Evolutionary conservation across 2,329 filamentous ascomycete genomes (phyloP).

Genomic region (Dryadomyces sulphureus): DNA sequence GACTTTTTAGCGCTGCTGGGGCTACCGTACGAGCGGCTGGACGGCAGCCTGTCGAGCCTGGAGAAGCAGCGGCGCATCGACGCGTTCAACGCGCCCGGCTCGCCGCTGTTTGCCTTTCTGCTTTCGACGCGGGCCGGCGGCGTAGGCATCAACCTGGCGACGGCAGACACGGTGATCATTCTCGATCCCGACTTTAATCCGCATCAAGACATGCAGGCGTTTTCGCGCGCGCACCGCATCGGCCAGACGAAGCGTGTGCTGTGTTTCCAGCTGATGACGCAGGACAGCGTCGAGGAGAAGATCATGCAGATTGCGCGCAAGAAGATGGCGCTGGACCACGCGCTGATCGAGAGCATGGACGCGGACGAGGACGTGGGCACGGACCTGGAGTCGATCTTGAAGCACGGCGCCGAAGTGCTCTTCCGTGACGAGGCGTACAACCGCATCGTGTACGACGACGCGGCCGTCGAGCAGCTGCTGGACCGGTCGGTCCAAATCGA

Average conservation of each 20-base stretch:
- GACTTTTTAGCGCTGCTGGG: conserved; percentile 74
- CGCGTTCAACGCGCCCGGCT: conserved; percentile 75
- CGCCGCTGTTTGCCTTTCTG: conserved; percentile 74
- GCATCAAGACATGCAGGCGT: conserved; percentile 90
- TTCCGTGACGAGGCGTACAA: conserved; percentile 62
- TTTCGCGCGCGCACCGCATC: conserved; percentile 89
- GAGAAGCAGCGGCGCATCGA: conserved; percentile 94
- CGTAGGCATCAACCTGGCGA: conserved; percentile 93
- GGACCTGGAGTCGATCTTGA: conserved; percentile 77
- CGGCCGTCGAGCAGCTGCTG: conserved; percentile 78
- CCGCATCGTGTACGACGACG: conserved; percentile 68
- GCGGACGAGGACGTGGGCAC: conserved; percentile 63
- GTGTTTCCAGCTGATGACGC: conserved; percentile 88
- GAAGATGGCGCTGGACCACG: conserved; percentile 92
- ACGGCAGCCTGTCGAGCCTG: conserved; percentile 66
- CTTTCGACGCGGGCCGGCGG: conserved; percentile 89
- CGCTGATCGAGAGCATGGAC: conserved; percentile 85
- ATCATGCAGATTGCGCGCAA: conserved; percentile 92
- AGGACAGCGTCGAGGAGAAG: conserved; percentile 79
- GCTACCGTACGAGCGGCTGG: conserved; percentile 62
- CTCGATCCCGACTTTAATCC: conserved; percentile 96
- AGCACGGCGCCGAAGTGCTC: conserved; percentile 72
- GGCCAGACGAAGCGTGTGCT: conserved; percentile 93
- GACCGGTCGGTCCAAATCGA: conserved; percentile 69
- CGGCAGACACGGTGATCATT: conserved; percentile 95